Base-by-base conservation (phyloP, 2,329 filamentous ascomycete species). In the Aureobasidium melanogenum region DNA sequence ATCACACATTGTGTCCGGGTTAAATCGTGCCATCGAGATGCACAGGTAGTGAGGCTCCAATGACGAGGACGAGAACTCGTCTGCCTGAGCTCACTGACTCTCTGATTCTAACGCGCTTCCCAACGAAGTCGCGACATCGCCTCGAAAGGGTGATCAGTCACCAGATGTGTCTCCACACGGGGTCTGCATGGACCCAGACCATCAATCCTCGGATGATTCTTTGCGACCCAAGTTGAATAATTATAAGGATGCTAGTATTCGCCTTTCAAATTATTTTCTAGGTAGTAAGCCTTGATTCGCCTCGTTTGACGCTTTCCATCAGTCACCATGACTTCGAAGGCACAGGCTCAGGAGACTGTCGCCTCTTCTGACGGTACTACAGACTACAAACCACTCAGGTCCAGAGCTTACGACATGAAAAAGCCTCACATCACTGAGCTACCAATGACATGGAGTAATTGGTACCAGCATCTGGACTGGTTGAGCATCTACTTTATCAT, bases 391-490 rank as follows among this genome's bases (percentile, higher is more conserved):
- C 55, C 55, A 14, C 44, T 58, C 9, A 48, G 55, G 30, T 58
- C 44, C 8, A 39, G 22, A 36, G 43, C 43, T 12, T 41, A 58
- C 30, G 55, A 58, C 44, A 48, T 48, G 48, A 58, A 58, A 32
- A 58, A 55, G 78, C 82, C 87, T 70, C 91, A 96, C 76, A 94
- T 96, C 76, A 85, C 89, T 66, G 91, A 95, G 66, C 83, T 84
- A 65, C 88, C 88, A 62, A 87, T 95, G 68, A 96, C 89, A 63
- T 82, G 81, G 75, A 79, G 81, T 69, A 96, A 96, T 79, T 94
- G 89, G 89, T 86, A 91, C 78, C 88, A 92, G 78, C 91, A 96
- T 73, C 83, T 96, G 80, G 91, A 96, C 82, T 96, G 91, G 91
- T 82, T 96, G 67, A 96, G 96, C 75, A 86, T 89, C 64, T 82